phyloP scores from a whole-genome alignment of 2,329 filamentous ascomycete genomes.

The Tolypocladium sp. region DNA sequence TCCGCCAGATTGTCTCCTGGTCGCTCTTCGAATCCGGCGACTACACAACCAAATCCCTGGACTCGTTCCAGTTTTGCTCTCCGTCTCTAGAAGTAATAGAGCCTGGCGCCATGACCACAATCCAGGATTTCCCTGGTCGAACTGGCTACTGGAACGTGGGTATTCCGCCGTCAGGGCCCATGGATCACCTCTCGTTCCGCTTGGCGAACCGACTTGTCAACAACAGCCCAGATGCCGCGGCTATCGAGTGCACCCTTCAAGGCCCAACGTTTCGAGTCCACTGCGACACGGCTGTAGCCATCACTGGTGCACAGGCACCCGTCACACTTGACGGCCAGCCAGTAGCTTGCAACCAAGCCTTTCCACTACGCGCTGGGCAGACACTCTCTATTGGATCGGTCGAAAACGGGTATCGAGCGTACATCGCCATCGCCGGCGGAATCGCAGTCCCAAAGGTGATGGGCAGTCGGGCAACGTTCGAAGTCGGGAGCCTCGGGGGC shows the following conservation, averaged over 20 bases:
- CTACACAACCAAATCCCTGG: slow-evolving; percentile 24
- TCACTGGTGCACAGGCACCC: slow-evolving; percentile 19
- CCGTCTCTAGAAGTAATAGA: slow-evolving; percentile 25
- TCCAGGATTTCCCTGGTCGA: slow-evolving; percentile 32
- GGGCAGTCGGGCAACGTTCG: slow-evolving; percentile 21
- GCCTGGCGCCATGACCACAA: slow-evolving; percentile 23
- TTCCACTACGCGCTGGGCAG: slow-evolving; percentile 15
- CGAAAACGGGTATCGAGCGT: slow-evolving; percentile 21
- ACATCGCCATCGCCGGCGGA: slow-evolving; percentile 24
- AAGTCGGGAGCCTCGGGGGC: slow-evolving; percentile 23
- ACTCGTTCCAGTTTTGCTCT: slow-evolving; percentile 16
- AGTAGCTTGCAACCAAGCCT: slow-evolving; percentile 11
- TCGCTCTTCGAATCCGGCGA: slow-evolving; percentile 15
- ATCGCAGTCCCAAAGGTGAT: slow-evolving; percentile 22
- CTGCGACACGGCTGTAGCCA: slow-evolving; percentile 18
- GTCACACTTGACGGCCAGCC: slow-evolving; percentile 15
- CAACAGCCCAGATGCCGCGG: slow-evolving; percentile 18
- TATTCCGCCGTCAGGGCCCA: slow-evolving; percentile 30
- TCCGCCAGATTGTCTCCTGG: slow-evolving; percentile 18
- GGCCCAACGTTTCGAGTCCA: slow-evolving; percentile 26
- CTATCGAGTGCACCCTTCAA: slow-evolving; percentile 23
- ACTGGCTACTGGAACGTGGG: slow-evolving; percentile 27
- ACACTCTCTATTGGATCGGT: slow-evolving; percentile 14
- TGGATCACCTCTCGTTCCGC: slow-evolving; percentile 26
- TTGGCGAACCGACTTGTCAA: slow-evolving; percentile 25